Evolutionary conservation across 192 early-diverging fungal species (phyloP), one percentile per base, ranked within the genome.

Genomic region (Coemansia javaensis): DNA sequence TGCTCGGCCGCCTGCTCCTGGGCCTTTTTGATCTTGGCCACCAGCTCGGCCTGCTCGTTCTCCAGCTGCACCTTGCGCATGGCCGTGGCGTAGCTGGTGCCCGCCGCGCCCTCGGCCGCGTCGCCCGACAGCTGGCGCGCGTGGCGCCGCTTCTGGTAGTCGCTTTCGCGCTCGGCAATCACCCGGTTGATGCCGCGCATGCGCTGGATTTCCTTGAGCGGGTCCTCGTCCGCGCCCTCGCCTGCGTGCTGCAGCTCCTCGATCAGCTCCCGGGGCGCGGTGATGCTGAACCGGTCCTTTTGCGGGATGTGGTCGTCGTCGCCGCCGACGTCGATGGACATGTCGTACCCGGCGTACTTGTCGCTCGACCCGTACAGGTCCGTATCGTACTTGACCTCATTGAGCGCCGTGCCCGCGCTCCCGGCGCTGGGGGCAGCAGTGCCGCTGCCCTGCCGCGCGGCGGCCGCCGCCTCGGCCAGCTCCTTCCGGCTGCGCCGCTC

Each of bases 31-130:
- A 94, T 77, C 56, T 85, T 81, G 18, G 72, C 68, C 39, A 77
- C 28, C n/a, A 92, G 56, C 17, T 85, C 75, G 25, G 82, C 84
- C 36, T 89, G 65, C 50, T 97, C 92, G 5, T 80, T 78, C 21
- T 97, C 93, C 21, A 96, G 66, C 43, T 94, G 90, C 7, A 80
- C 81, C 54, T 91, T 85, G 47, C 77, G 78, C 85, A 95, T 89
- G 13, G 91, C 83, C 49, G 96, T 91, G 10, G 83, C 66, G 59
- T 97, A 97, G 2, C 83, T n/a, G n/a, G n/a, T n/a, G n/a, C n/a
- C n/a, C n/a, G n/a, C 69, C 11, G 40, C 59, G 2, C 41, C 48
- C 54, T 97, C 92, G 14, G 59, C 67, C 13, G 89, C 76, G 31
- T 88, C 85, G 5, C 91, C 90, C 5, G 93, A 93, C 15, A 99